phyloP scores from a whole-genome alignment of 352 stramenopile genomes.

The Discostella stelligera region DNA sequence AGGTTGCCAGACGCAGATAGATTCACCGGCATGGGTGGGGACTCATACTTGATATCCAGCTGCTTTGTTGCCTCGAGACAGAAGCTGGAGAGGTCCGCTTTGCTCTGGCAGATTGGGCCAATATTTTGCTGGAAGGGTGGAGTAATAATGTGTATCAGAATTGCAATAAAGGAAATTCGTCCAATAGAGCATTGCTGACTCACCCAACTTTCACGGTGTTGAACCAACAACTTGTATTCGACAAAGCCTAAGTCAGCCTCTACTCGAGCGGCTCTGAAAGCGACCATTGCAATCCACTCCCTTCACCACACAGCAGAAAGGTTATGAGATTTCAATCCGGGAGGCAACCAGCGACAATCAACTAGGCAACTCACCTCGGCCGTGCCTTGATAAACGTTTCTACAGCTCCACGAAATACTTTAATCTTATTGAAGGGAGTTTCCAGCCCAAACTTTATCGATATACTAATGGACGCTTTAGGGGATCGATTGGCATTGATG shows the following conservation, averaged over 20 bases:
- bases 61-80: slow-evolving; percentile 70
- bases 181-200: not conserved
- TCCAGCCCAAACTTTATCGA: slow-evolving; percentile 62
- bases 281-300: slow-evolving; percentile 59
- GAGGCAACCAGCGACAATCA: not conserved
- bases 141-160: not conserved
- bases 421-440: slow-evolving; percentile 49
- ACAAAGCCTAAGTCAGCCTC: slow-evolving; percentile 65
- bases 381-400: slow-evolving; percentile 63
- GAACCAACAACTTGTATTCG: slow-evolving; percentile 60
- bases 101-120: slow-evolving; percentile 59
- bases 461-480: slow-evolving; percentile 51
- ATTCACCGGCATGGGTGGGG: slow-evolving; percentile 61
- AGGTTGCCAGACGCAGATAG: slow-evolving; percentile 25
- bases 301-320: slow-evolving; percentile 2
- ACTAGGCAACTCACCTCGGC: slow-evolving; percentile 30
- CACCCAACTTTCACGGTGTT: slow-evolving; percentile 42
- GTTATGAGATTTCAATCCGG: not conserved
- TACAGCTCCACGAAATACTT: slow-evolving; percentile 56
- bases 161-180: not conserved
- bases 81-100: slow-evolving; percentile 62
- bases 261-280: slow-evolving; percentile 52
- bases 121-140: slow-evolving; percentile 55
- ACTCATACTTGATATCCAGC: slow-evolving; percentile 66
- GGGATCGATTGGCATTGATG: slow-evolving; percentile 67